Conservation (phyloP, 306 rosid species). For the Cucurbita pepo region DNA sequence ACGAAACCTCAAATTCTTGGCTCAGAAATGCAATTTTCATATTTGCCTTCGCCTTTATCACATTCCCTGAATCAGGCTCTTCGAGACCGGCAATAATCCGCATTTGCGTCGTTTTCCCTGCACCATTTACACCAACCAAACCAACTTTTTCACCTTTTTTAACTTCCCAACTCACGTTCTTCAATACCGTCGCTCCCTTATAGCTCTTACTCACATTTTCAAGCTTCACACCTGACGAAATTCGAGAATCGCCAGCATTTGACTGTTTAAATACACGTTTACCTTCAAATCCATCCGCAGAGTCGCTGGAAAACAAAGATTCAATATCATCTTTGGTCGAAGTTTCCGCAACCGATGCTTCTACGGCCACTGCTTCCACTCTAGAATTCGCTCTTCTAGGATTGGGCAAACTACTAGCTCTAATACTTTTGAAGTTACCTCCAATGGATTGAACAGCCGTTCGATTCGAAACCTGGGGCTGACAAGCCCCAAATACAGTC, state of each 20-base stretch:
- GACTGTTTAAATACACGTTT: conserved; percentile 29
- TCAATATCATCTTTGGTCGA: conserved; percentile 40
- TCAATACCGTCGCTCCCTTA: conserved; percentile 72
- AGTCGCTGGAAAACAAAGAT: conserved; percentile 43
- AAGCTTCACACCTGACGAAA: conserved; percentile 70
- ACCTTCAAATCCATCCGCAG: conserved; percentile 18
- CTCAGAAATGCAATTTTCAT: conserved; percentile 85
- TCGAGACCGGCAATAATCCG: conserved; percentile 75
- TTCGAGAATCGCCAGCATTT: conserved; percentile 43
- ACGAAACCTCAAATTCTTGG: conserved; percentile 82
- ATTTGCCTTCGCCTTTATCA: conserved; percentile 50
- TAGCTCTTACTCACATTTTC: conserved; percentile 58
- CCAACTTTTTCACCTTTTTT: conserved; percentile 89
- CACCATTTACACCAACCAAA: conserved; percentile 85
- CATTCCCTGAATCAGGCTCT: conserved; percentile 76
- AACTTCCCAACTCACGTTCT: conserved; percentile 76
- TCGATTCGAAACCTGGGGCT: conserved; percentile 14
- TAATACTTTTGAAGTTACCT: conserved; percentile 15
- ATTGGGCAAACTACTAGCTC: conserved; percentile 7
- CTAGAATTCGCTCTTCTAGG: conserved; percentile 10
- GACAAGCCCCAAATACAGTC: conserved; percentile 13
- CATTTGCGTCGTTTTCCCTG: conserved; percentile 94
- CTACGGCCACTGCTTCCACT: conserved; percentile 31
- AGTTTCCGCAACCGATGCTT: conserved; percentile 23
- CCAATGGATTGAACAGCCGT: conserved; percentile 12